Conservation (phyloP, 2,329 filamentous ascomycete species). For the Colletotrichum eremochloae region DNA sequence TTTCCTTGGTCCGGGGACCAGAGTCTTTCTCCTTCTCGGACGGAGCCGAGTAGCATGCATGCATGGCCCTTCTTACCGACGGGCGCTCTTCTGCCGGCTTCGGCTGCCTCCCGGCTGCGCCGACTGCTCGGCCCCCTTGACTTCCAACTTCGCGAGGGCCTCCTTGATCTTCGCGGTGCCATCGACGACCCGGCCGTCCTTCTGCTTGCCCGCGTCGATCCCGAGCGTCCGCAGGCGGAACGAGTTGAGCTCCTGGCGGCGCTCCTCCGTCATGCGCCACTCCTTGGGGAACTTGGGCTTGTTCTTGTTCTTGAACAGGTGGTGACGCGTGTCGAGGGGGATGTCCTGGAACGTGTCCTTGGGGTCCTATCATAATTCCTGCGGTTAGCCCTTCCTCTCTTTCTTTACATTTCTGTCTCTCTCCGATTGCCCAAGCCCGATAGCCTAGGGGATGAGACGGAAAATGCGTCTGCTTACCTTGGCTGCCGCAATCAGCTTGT, state of each 20-base stretch:
- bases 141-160: slow-evolving; percentile 47
- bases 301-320: slow-evolving; percentile 75
- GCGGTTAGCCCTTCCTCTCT: neutral
- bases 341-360: slow-evolving; percentile 89
- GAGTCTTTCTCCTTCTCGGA: neutral
- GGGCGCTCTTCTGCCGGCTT: slow-evolving; percentile 21
- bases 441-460: neutral
- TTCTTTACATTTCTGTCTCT: neutral
- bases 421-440: neutral
- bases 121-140: slow-evolving; percentile 49
- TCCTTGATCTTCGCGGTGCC: slow-evolving; percentile 64
- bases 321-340: slow-evolving; percentile 89
- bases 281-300: slow-evolving; percentile 81
- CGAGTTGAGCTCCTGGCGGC: slow-evolving; percentile 74
- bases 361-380: slow-evolving; percentile 65
- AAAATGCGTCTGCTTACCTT: slow-evolving; percentile 61
- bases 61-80: slow-evolving; percentile 12
- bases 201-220: slow-evolving; percentile 66
- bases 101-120: slow-evolving; percentile 49
- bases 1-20: slow-evolving; percentile 4
- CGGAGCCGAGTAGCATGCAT: neutral
- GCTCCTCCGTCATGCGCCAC: slow-evolving; percentile 83
- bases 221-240: slow-evolving; percentile 65
- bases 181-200: slow-evolving; percentile 70
- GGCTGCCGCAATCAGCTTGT: slow-evolving; percentile 79